These are phyloP conservation scores for Odonthalia washingtoniensis DNA, from an alignment of 31 red algal species.

Conservation along the genomic window DNA sequence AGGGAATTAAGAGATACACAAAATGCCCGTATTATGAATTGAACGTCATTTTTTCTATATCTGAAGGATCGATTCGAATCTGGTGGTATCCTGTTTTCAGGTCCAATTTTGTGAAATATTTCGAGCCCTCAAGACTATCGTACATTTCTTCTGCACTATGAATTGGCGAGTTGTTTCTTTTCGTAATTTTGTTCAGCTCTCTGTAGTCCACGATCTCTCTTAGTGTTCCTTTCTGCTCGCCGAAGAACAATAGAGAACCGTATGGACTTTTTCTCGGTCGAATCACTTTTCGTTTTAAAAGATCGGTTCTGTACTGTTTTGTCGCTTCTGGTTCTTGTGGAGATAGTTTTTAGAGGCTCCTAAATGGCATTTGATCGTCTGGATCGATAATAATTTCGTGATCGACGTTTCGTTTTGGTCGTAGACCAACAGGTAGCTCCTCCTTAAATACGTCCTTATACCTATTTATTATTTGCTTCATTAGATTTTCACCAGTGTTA, in stretches of 20 bases:
- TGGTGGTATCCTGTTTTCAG: conserved; percentile 22
- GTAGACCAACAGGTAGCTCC: not conserved
- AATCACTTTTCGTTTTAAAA: not conserved
- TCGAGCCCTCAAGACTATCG: not conserved
- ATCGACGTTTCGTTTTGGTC: conserved; percentile 8
- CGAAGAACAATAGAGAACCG: not conserved
- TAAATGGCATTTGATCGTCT: not conserved
- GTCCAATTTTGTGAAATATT: conserved; percentile 20
- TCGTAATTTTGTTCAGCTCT: not conserved
- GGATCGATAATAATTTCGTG: conserved; percentile 1
- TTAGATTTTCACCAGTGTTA: not conserved
- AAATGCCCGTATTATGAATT: conserved; percentile 11
- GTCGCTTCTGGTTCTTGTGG: not conserved
- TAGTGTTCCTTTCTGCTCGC: not conserved
- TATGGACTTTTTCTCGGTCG: conserved; percentile 5
- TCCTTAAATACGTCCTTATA: not conserved
- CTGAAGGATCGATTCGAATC: not conserved
- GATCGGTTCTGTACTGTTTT: not conserved
- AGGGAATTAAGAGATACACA: not conserved
- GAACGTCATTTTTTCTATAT: conserved; percentile 29
- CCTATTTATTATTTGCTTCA: not conserved
- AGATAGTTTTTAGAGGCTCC: not conserved
- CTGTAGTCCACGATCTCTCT: not conserved
- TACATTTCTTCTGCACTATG: not conserved
- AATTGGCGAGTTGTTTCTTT: not conserved